Evolutionary conservation across 371 early-diverging fungal species (phyloP).

Genomic region (Mortierella sp.): DNA sequence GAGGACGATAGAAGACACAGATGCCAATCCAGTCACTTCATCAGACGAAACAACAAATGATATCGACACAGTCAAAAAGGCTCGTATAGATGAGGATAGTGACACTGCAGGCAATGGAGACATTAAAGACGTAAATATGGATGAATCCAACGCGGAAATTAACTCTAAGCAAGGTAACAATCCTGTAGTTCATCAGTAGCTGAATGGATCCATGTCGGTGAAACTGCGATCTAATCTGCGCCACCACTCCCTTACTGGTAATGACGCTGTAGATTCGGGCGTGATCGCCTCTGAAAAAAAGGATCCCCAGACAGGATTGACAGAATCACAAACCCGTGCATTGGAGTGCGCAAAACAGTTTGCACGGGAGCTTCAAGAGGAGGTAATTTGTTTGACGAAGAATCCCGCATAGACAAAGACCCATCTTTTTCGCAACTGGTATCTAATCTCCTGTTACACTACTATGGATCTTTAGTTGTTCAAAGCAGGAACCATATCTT

Average conservation of each 20-base stretch:
- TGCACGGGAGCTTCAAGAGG: slow-evolving; percentile 44
- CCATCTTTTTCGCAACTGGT: not conserved
- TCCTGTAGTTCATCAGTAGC: too few relatives aligned
- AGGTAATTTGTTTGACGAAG: slow-evolving; percentile 31
- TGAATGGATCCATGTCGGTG: too few relatives aligned
- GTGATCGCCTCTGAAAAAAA: slow-evolving; percentile 21
- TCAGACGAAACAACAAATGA: slow-evolving; percentile 1
- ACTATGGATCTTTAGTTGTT: slow-evolving; percentile 11
- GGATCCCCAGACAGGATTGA: slow-evolving; percentile 36
- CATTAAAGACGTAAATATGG: not conserved
- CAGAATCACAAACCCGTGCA: slow-evolving; percentile 21
- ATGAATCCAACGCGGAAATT: not conserved
- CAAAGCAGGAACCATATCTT: slow-evolving; percentile 26
- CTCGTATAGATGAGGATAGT: slow-evolving; percentile 19
- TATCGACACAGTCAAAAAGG: slow-evolving; percentile 20
- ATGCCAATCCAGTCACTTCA: not conserved
- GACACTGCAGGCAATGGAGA: not conserved
- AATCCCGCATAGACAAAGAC: too few relatives aligned
- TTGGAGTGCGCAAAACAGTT: slow-evolving; percentile 42
- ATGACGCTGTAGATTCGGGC: too few relatives aligned
- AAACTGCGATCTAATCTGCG: too few relatives aligned
- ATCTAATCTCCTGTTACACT: too few relatives aligned
- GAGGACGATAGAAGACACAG: not conserved
- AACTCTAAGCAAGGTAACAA: not conserved
- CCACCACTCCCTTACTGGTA: too few relatives aligned